phyloP scores from a whole-genome alignment of 73 alveolate genomes.

The Vitrella brassicaformis region DNA sequence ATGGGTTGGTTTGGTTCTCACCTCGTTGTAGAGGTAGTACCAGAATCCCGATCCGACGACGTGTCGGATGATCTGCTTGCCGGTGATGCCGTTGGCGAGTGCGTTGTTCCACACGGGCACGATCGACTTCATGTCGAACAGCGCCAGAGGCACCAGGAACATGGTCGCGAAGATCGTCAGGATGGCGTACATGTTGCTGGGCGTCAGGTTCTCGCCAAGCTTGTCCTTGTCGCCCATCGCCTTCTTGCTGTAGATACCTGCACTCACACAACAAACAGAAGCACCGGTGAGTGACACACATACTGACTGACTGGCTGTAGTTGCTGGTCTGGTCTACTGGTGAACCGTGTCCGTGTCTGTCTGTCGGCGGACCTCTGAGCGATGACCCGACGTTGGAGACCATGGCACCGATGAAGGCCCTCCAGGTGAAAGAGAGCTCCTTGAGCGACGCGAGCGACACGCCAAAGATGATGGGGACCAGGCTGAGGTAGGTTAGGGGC shows the following conservation, averaged over 20 bases:
- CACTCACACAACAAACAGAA: too few species aligned
- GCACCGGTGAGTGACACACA: too few species aligned
- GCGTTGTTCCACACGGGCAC: background rate
- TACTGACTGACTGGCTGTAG: too few species aligned
- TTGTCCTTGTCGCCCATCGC: background rate
- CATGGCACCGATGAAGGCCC: background rate
- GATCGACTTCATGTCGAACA: background rate
- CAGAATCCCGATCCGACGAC: background rate
- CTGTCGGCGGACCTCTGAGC: background rate
- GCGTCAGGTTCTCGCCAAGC: background rate
- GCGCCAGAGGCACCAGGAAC: background rate
- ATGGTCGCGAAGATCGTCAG: background rate
- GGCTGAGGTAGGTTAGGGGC: background rate
- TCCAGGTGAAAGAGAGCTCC: background rate
- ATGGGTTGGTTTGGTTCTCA: too few species aligned
- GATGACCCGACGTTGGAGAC: background rate
- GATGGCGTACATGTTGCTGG: background rate
- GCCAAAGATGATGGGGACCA: background rate
- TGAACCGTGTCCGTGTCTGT: too few species aligned
- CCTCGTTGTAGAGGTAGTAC: background rate
- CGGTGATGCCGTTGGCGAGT: background rate
- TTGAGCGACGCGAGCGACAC: background rate
- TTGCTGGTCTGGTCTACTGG: too few species aligned
- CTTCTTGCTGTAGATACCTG: background rate
- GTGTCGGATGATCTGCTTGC: background rate